Evolutionary conservation across 2,329 filamentous ascomycete genomes (phyloP), one percentile per base, ranked within the genome.

Genomic region (Gaeumannomyces sp.): DNA sequence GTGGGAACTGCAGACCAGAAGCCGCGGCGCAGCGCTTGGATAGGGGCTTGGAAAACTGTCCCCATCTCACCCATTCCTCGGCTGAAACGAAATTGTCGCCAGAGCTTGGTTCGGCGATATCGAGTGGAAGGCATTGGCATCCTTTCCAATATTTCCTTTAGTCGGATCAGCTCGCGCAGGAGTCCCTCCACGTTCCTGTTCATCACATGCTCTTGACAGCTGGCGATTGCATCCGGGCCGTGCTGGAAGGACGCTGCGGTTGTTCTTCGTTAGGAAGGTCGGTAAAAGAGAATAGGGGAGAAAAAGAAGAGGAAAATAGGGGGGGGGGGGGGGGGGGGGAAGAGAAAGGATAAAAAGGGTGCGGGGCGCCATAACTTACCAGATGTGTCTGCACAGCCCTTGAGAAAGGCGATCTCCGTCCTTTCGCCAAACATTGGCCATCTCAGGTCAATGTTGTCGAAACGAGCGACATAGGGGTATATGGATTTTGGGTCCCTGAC

Each of bases 401-500:
- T 82, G 4, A 83, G 73, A 64, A 84, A 84, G 4, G 81, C 78
- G 13, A 82, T 78, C 69, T 84, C 81, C 0, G 81, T 78, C 27
- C 76, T 74, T 67, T 84, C 81, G 16, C 81, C 80, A 63, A 84
- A 84, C 72, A 83, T 79, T 1, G 81, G 79, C 82, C 82, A 84
- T 56, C 82, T 74, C 22, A 84, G 73, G 59, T 84, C 82, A 22
- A 77, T 84, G 62, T 85, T 84, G 61, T 84, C 81, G 62, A 83
- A 82, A 0, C 81, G 74, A 0, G 77, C 81, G 0, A 83, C 73
- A 64, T 84, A 85, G 3, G 82, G 82, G 58, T 79, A 77, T 0
- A 70, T 78, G 0, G 81, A 82, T 1, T 76, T 81, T 1, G 77
- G 75, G 64, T 84, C 81, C 28, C 76, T 75, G 64, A 83, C 75